Percentiles rank a stretch among this genome's conserved stretches.
Conservation (phyloP, 129 eudicot genomes). For the Helianthus annuus region DNA sequence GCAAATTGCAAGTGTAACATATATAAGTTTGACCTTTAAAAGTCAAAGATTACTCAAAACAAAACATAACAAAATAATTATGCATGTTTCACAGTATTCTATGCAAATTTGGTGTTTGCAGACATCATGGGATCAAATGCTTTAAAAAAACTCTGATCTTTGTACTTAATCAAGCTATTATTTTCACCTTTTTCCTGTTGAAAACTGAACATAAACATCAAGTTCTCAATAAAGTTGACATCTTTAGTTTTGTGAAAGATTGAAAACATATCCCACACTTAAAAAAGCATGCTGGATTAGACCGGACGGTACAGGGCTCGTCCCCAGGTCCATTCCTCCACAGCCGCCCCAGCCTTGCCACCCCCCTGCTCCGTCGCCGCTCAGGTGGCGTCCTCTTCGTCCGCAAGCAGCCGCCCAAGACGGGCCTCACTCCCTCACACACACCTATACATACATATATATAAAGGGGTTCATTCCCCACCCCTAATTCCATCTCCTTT, state of each 20-base stretch:
- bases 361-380: no score
- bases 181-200: constrained; percentile 32
- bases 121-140: constrained; percentile 71
- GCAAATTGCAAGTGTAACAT: neutral
- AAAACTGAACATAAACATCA: constrained; percentile 41
- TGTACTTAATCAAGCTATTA: constrained; percentile 35
- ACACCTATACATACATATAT: no score
- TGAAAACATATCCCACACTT: constrained; percentile 37
- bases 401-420: no score
- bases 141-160: constrained; percentile 8
- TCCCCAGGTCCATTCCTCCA: no score
- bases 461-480: no score
- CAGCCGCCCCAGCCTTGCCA: no score
- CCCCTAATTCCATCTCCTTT: no score
- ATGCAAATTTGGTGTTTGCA: constrained; percentile 36
- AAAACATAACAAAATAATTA: neutral
- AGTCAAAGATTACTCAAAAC: constrained; percentile 27
- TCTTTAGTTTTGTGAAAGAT: constrained; percentile 29
- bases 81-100: constrained; percentile 43
- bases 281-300: constrained; percentile 32
- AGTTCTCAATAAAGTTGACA: constrained; percentile 25
- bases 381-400: no score
- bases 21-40: constrained; percentile 5
- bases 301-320: no score
- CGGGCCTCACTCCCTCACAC: no score